Conservation (phyloP, 2,329 filamentous ascomycete genomes). For the Verticillium klebahnii region DNA sequence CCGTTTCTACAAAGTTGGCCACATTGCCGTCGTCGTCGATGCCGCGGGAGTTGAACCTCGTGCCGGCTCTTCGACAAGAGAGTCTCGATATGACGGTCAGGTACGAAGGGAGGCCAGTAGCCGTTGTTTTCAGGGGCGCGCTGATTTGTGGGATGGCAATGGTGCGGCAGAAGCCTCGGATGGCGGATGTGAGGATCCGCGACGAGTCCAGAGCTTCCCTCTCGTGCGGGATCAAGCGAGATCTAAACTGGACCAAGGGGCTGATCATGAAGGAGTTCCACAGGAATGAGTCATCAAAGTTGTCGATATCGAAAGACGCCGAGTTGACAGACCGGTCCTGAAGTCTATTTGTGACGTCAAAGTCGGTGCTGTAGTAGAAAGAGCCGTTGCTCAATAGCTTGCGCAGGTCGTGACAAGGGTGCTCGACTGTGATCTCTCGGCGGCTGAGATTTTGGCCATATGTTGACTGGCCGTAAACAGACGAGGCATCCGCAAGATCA, state of each 20-base stretch:
- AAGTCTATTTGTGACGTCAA: conserved; percentile 88
- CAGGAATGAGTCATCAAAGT: conserved; percentile 84
- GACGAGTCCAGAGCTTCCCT: conserved; percentile 78
- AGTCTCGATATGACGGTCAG: conserved; percentile 88
- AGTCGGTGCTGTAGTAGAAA: conserved; percentile 98
- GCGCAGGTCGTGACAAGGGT: conserved; percentile 85
- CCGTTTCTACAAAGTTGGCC: conserved; percentile 97
- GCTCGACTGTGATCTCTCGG: conserved; percentile 69
- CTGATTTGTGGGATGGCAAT: conserved; percentile 76
- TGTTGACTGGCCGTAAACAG: conserved; percentile 39
- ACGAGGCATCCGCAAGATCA: conserved; percentile 41
- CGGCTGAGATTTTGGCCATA: conserved; percentile 48
- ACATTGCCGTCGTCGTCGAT: conserved; percentile 98
- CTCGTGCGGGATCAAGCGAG: conserved; percentile 69
- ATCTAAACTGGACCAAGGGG: conserved; percentile 84
- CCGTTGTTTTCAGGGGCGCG: conserved; percentile 62
- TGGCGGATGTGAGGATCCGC: conserved; percentile 85
- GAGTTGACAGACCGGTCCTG: conserved; percentile 83
- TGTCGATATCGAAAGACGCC: conserved; percentile 82
- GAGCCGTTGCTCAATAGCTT: conserved; percentile 90
- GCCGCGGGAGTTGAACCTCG: conserved; percentile 92
- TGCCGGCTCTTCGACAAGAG: conserved; percentile 87
- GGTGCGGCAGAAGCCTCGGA: conserved; percentile 86
- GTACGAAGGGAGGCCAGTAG: conserved; percentile 71
- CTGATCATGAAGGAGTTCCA: conserved; percentile 99